Conservation (phyloP, 768 basidiomycete genomes). For the Amanita inopinata region DNA sequence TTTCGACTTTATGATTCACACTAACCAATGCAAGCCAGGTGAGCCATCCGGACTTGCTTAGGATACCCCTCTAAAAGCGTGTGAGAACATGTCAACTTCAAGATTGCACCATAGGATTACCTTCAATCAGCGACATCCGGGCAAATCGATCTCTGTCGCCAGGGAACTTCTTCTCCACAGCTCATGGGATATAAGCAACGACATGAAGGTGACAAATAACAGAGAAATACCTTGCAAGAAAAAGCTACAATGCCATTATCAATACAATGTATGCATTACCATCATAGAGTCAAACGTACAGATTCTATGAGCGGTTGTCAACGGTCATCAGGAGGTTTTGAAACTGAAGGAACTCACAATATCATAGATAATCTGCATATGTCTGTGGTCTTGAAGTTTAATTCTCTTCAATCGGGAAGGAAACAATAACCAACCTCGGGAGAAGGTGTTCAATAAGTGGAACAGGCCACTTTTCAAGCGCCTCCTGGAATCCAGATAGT, state of each 20-base stretch:
- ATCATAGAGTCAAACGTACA: constrained; percentile 25
- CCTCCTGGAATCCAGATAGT: constrained; percentile 50
- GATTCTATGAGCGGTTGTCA: no score
- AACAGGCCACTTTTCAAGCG: constrained; percentile 88
- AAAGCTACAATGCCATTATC: constrained; percentile 22
- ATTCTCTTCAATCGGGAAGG: neutral
- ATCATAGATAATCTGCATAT: constrained; percentile 89
- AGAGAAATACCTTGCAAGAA: constrained; percentile 56
- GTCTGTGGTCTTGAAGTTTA: constrained; percentile 27
- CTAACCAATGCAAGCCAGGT: constrained; percentile 75
- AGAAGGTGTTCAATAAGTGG: constrained; percentile 77
- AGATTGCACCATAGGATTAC: constrained; percentile 21
- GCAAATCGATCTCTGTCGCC: constrained; percentile 70
- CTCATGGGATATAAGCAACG: constrained; percentile 21
- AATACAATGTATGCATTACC: constrained; percentile 1
- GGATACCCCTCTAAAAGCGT: constrained; percentile 64
- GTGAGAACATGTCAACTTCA: neutral
- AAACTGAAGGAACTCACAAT: no score
- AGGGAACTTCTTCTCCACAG: constrained; percentile 86
- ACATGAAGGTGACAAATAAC: neutral
- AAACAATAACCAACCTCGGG: constrained; percentile 44
- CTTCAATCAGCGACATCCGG: constrained; percentile 91
- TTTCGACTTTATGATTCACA: neutral
- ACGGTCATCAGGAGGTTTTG: no score
- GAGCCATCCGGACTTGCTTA: constrained; percentile 84